phyloP scores from a whole-genome alignment of 495 filamentous ascomycete species.

The Aspergillus nidulans region DNA sequence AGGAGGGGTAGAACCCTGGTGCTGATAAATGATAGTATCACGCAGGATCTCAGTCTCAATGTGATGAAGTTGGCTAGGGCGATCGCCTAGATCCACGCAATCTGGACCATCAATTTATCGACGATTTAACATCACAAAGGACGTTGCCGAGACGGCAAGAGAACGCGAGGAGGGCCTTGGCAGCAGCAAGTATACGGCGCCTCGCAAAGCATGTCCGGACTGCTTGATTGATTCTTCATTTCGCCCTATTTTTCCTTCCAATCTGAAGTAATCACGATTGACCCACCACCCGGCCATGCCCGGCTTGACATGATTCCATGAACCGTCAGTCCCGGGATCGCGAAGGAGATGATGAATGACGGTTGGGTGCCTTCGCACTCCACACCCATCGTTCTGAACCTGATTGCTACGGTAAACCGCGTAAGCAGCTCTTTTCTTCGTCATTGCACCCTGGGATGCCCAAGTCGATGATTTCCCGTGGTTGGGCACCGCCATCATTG shows the following conservation, averaged over 20 bases:
- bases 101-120: conserved; percentile 1
- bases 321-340: neutral
- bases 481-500: conserved; percentile 18
- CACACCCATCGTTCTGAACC: neutral
- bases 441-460: neutral
- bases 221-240: neutral
- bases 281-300: neutral
- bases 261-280: neutral
- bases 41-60: conserved; percentile 7
- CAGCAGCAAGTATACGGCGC: neutral
- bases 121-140: neutral
- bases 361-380: conserved; percentile 10
- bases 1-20: neutral
- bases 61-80: conserved; percentile 10
- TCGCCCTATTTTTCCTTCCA: neutral
- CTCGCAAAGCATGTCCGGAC: neutral
- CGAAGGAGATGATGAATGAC: conserved; percentile 1
- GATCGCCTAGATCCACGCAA: conserved; percentile 15
- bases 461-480: conserved; percentile 9
- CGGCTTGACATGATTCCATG: neutral
- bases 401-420: neutral
- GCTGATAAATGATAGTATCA: neutral
- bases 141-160: conserved; percentile 1
- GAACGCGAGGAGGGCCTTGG: neutral
- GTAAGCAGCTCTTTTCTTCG: conserved; percentile 3